Base-by-base conservation (phyloP, 2,329 filamentous ascomycete species). In the Epichloe amarillans region DNA sequence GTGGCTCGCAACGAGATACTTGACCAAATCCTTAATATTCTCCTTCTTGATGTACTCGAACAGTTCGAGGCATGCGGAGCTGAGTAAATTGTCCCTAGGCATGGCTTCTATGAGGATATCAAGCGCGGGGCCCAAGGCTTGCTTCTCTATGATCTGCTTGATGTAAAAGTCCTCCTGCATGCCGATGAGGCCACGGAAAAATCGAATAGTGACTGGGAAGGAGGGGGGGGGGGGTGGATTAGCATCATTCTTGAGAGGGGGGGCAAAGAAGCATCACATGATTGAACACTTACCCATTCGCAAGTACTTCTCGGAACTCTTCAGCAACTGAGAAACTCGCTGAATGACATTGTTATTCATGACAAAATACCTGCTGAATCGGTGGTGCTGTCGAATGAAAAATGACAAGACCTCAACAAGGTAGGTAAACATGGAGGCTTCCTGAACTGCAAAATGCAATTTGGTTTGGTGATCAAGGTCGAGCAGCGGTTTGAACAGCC, bases 321-420 rank as follows among this genome's bases (percentile, higher is more conserved):
- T 73, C 56, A 98, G 77, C 54, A 98, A 77, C 65, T 95, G 88
- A 46, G 84, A 83, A 54, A 96, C 83, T 40, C 90, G 81, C 54
- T 82, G 77, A 7, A 86, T 82, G 43, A 97, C 74, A 52, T 85
- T 83, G 66, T 96, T 81, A 11, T 80, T 80, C 55, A 95, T 73
- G 26, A 97, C 84, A 62, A 96, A 95, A 61, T 83, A 86, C 66
- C 94, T 93, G 71, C 85, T 90, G 58, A 88, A 82, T 60, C 87
- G 83, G 40, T 85, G 79, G 67, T 97, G 91, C 62, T 94, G 87
- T 40, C 90, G 83, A 56, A 96, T 83, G 65, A 96, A 96, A 70
- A 94, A 97, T 64, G 86, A 90, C 47, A 97, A 76, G 30, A 96
- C 87, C 63, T 98, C 93, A 50, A 96, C 85, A 47, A 98, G 73